Evolutionary conservation across 2,329 filamentous ascomycete genomes (phyloP), one percentile per base, ranked within the genome.

Genomic region (Exserohilum rostratum): DNA sequence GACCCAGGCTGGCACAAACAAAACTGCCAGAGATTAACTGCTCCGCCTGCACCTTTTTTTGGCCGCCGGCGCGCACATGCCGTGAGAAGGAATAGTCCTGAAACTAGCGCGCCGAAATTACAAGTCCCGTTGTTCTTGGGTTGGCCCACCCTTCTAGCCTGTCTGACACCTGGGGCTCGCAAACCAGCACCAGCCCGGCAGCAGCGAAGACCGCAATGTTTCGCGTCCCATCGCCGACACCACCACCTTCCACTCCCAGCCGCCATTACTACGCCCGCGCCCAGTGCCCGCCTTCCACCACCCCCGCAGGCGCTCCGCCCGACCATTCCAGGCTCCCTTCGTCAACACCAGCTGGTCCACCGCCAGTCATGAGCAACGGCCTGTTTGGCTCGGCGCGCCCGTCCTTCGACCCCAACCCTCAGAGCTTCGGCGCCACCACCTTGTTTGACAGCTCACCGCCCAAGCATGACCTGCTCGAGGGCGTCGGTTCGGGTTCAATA

Each of bases 271-370:
- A 62, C 53, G 65, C 64, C 57, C 59, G 65, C n/a, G 62, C 61
- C 47, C 63, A 62, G 47, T 55, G 67, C 57, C 71, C 74, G 35
- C 76, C 81, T 39, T 85, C 84, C 5, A 85, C 83, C 17, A 86
- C 84, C 13, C 84, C 84, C 47, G 82, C 82, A 42, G 84, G 83
- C 35, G 79, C 77, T 53, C 83, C 84, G 1, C 83, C 83, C 22
- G 82, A 81, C 39, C 45, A 57, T 10, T 62, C 62, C 18, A 58
- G 78, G 76, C 54, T 73, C 72, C 57, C 67, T 39, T 85, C 83
- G n/a, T 84, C 84, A 49, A 85, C 83, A 18, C 84, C 84, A 29
- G 77, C 79, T 52, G 83, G 81, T 3, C 78, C 77, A 17, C 83
- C 83, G 42, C 81, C 82, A 25, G 79, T 80, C 6, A 57, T 62